phyloP scores from a whole-genome alignment of 1,139 yeast genomes.

The Yamadazyma kanchanaburiensis region DNA sequence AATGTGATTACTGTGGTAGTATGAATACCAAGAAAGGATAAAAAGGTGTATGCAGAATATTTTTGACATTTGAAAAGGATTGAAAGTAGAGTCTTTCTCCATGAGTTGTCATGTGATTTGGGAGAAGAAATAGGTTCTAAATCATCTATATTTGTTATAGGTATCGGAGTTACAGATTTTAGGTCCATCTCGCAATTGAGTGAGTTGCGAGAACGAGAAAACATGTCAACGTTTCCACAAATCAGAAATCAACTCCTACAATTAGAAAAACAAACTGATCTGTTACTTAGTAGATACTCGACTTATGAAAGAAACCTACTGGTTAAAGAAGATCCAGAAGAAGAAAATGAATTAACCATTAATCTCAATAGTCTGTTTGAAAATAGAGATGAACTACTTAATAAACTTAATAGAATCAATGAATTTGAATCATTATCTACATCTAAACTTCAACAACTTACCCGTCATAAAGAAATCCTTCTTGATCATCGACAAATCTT shows the following conservation, averaged over 20 bases:
- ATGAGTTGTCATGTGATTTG: slow-evolving; percentile 2
- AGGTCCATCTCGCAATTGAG: slow-evolving; percentile 1
- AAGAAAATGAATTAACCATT: slow-evolving; percentile 62
- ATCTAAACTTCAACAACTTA: slow-evolving; percentile 75
- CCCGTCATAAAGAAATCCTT: slow-evolving; percentile 76
- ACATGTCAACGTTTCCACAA: slow-evolving; percentile 41
- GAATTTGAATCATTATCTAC: slow-evolving; percentile 65
- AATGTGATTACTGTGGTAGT: slow-evolving; percentile 50
- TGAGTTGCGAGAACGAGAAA: not conserved
- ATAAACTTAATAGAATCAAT: slow-evolving; percentile 37
- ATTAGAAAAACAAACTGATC: slow-evolving; percentile 42
- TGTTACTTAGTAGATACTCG: slow-evolving; percentile 33
- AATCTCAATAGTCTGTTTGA: slow-evolving; percentile 41
- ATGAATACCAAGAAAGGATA: slow-evolving; percentile 59
- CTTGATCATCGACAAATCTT: slow-evolving; percentile 68
- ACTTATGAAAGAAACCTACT: slow-evolving; percentile 23
- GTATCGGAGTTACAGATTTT: slow-evolving; percentile 14
- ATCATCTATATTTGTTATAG: slow-evolving; percentile 11
- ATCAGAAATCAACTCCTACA: slow-evolving; percentile 37
- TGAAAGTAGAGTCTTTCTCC: slow-evolving; percentile 8
- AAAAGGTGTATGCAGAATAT: slow-evolving; percentile 60
- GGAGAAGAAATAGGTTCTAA: slow-evolving; percentile 2
- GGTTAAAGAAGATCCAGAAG: slow-evolving; percentile 42
- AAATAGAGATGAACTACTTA: slow-evolving; percentile 30
- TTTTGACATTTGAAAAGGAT: slow-evolving; percentile 40